Conservation (phyloP, 1,139 yeast genomes). For the Suhomyces guaymorum region DNA sequence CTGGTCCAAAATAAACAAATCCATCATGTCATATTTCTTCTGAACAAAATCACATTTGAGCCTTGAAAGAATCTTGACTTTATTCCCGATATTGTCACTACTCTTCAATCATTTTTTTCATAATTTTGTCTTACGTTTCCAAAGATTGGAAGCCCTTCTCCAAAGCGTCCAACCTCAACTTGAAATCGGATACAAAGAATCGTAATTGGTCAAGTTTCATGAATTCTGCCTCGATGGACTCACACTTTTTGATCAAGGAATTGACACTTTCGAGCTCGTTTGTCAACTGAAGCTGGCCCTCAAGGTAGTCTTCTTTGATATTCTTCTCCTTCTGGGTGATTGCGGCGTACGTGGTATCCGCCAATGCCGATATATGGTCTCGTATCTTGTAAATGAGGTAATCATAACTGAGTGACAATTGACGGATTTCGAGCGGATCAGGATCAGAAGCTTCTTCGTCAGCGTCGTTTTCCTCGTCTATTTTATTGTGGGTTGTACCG, state of each 20-base stretch:
- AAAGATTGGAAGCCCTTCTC: conserved; percentile 25
- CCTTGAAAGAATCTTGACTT: too few relatives aligned
- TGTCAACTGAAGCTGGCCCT: conserved; percentile 39
- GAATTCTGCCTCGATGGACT: conserved; percentile 60
- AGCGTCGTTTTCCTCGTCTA: neutral
- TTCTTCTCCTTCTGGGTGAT: conserved; percentile 29
- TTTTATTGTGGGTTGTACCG: too few relatives aligned
- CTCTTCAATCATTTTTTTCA: too few relatives aligned
- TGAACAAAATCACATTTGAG: too few relatives aligned
- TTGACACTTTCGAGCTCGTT: conserved; percentile 47
- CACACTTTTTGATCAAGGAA: conserved; percentile 48
- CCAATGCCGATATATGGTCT: conserved; percentile 47
- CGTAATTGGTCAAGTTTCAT: conserved; percentile 67
- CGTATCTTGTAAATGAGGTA: conserved; percentile 61
- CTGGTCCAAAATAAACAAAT: too few relatives aligned
- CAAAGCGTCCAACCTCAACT: conserved; percentile 27
- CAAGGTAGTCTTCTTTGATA: conserved; percentile 36
- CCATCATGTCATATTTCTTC: too few relatives aligned
- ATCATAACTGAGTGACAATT: conserved; percentile 61
- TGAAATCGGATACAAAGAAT: conserved; percentile 46
- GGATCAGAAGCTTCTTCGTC: conserved; percentile 25
- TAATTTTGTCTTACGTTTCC: conserved; percentile 1
- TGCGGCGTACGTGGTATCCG: conserved; percentile 38
- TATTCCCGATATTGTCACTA: too few relatives aligned
- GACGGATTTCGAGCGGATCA: conserved; percentile 65